These are phyloP conservation scores for Venturia oleaginea DNA, from an alignment of 2,329 filamentous ascomycete genomes.

Conservation along the genomic window DNA sequence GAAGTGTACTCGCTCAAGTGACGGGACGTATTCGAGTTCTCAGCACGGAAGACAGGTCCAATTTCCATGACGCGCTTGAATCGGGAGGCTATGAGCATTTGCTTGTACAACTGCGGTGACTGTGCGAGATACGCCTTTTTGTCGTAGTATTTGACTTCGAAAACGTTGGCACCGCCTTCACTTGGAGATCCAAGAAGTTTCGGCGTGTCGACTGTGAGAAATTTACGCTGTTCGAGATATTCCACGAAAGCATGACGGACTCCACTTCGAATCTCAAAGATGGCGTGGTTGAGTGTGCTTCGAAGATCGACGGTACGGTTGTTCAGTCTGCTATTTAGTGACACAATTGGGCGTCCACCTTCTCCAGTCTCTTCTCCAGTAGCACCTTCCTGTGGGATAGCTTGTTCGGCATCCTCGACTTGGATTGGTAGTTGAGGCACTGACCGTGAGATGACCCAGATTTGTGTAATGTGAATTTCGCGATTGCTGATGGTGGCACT, in stretches of 20 bases:
- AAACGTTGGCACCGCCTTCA: constrained; percentile 89
- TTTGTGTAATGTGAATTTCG: constrained; percentile 82
- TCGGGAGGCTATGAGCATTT: constrained; percentile 72
- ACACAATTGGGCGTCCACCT: constrained; percentile 58
- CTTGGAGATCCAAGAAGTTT: constrained; percentile 84
- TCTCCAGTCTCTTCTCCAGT: constrained; percentile 43
- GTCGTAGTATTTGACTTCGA: constrained; percentile 82
- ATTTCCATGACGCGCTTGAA: constrained; percentile 71
- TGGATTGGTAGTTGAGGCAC: constrained; percentile 52
- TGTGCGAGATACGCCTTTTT: constrained; percentile 72
- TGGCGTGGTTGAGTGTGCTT: constrained; percentile 81
- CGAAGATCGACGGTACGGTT: constrained; percentile 91
- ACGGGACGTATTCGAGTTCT: constrained; percentile 74
- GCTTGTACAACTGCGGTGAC: constrained; percentile 80
- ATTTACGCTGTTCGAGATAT: constrained; percentile 66
- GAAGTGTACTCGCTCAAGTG: constrained; percentile 86
- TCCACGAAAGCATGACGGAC: constrained; percentile 64
- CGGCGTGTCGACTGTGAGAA: constrained; percentile 80
- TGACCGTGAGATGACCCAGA: constrained; percentile 65
- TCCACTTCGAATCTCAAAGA: constrained; percentile 61
- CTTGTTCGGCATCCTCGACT: constrained; percentile 43
- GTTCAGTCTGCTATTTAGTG: constrained; percentile 75
- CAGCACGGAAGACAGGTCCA: constrained; percentile 75
- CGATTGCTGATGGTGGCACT: constrained; percentile 70
- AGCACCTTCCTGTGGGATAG: constrained; percentile 39